Base-by-base conservation (phyloP, 2,329 filamentous ascomycete species). In the Gaeumannomyces tritici region DNA sequence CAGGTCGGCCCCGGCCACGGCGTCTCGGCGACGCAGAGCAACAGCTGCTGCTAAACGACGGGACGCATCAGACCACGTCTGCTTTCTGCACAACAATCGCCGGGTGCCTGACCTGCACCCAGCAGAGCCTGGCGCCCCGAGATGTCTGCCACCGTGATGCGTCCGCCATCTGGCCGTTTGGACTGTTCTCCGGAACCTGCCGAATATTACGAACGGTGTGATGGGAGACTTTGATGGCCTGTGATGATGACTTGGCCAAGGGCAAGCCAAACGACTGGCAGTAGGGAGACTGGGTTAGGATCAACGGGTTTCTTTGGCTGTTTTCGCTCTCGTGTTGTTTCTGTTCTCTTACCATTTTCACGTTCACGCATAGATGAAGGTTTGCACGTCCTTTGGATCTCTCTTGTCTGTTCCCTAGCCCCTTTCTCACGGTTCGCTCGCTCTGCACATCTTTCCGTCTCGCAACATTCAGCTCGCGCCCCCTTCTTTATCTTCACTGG, bases 1-100 rank as follows among this genome's bases (percentile, higher is more conserved):
- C 92, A 96, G 76, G 95, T 99, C 72, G 91, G 92, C 64, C 89
- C 92, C 75, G 95, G 95, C 73, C 92, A 96, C 78, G 93, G 93
- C 71, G 93, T 99, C 69, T 90, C 96, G 58, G 71, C 70, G 70
- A 71, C 69, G 69, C 68, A 70, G 64, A 68, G 69, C 61, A 68
- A 69, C 64, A 70, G 71, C 70, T 74, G 72, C 70, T 74, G 72
- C 68, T 74, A 72, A 70, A 62, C 64, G 59, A 12, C 29, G 31
- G 47, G 11, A 11, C n/a, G 3, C 21, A 51, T 51, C 42, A 7
- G 21, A 51, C 21, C 42, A n/a, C 42, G 42, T 51, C 42, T 51
- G 42, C 42, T 51, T 51, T 51, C 6, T 7, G 21, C 21, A 51
- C 42, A 51, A 51, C 42, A 21, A n/a, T 1, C 42, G 21, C 42